Conservation (phyloP, 345 rosid genomes). For the Gossypium bickii region DNA sequence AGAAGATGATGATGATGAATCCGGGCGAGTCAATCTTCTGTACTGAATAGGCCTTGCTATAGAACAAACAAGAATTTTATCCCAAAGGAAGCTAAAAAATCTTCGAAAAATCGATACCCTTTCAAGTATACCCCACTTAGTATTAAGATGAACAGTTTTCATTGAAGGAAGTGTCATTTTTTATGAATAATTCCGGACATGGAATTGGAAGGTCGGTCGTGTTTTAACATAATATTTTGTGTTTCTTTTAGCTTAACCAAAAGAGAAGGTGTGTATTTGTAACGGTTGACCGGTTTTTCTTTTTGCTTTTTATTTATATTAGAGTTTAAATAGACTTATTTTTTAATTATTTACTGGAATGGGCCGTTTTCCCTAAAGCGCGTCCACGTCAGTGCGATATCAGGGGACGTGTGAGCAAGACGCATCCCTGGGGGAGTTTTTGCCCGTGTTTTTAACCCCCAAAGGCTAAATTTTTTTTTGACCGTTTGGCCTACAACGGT, state of each 20-base stretch:
- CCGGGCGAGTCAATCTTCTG: conserved; percentile 42
- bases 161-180: conserved; percentile 55
- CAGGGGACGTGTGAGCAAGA: no score
- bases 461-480: no score
- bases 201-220: conserved; percentile 16
- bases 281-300: background rate
- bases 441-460: no score
- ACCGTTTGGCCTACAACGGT: no score
- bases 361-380: no score
- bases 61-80: conserved; percentile 65
- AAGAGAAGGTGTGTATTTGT: background rate
- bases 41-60: conserved; percentile 52
- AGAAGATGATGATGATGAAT: conserved; percentile 32
- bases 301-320: no score
- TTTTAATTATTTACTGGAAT: no score
- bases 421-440: no score
- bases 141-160: conserved; percentile 42
- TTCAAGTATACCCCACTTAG: conserved; percentile 52
- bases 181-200: conserved; percentile 36
- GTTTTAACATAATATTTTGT: conserved; percentile 10
- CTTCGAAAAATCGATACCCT: conserved; percentile 56
- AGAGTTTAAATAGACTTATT: no score
- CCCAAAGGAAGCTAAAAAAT: conserved; percentile 68
- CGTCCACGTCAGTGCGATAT: no score
- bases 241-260: conserved; percentile 11